These are phyloP conservation scores for Ettlia oleoabundans DNA, from an alignment of 139 green algal species.

Conservation along the genomic window DNA sequence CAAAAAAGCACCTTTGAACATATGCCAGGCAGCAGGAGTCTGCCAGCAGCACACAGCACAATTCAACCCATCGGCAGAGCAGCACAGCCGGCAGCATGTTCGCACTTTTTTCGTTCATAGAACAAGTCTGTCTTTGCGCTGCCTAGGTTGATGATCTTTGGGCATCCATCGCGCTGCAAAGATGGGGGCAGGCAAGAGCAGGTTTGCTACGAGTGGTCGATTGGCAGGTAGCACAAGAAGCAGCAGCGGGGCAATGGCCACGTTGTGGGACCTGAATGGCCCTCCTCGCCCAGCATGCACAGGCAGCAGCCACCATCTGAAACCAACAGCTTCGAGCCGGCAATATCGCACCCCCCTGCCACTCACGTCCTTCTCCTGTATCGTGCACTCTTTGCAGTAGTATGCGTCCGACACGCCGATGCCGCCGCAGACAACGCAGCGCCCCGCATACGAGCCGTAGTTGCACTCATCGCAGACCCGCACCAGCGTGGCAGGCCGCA, in stretches of 20 bases:
- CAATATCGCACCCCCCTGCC: not conserved
- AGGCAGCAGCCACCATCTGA: too few relatives aligned
- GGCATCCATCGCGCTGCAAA: slow-evolving; percentile 93
- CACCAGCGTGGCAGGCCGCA: slow-evolving; percentile 95
- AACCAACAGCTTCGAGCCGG: too few relatives aligned
- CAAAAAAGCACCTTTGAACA: too few relatives aligned
- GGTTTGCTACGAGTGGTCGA: too few relatives aligned
- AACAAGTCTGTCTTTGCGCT: slow-evolving; percentile 95
- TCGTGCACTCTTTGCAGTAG: slow-evolving; percentile 99
- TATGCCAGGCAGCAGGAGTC: not conserved
- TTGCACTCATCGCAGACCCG: slow-evolving; percentile 99
- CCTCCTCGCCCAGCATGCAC: not conserved
- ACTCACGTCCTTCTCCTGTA: slow-evolving; percentile 96
- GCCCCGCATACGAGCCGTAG: slow-evolving; percentile 86
- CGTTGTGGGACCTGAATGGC: not conserved
- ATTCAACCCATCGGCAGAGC: too few relatives aligned
- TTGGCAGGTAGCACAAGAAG: too few relatives aligned
- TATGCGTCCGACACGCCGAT: slow-evolving; percentile 97
- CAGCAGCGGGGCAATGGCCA: not conserved
- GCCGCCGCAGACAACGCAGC: slow-evolving; percentile 98
- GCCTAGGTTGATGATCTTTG: slow-evolving; percentile 99
- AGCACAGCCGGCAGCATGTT: not conserved
- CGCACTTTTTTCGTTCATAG: slow-evolving; percentile 77
- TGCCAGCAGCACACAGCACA: too few relatives aligned
- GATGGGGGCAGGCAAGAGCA: too few relatives aligned